phyloP scores from a whole-genome alignment of 805 yeast genomes.

The Lipomyces yamanashiensis region DNA sequence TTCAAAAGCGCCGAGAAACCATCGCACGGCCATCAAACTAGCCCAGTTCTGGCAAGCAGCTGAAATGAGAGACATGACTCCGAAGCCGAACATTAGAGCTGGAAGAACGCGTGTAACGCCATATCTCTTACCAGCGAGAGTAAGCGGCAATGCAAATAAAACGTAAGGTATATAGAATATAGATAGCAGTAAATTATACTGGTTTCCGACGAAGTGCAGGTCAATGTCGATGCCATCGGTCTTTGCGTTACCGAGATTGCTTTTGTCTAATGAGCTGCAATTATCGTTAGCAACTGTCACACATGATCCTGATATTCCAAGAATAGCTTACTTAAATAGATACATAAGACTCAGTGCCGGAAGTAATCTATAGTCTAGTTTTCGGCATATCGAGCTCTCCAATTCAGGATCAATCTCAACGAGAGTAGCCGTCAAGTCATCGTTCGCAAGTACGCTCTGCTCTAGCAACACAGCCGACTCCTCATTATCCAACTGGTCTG shows the following conservation, averaged over 20 bases:
- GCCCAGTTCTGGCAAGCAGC: constrained; percentile 51
- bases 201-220: constrained; percentile 49
- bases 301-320: background rate
- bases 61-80: constrained; percentile 49
- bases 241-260: constrained; percentile 57
- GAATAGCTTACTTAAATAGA: constrained; percentile 46
- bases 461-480: constrained; percentile 16
- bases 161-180: constrained; percentile 55
- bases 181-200: constrained; percentile 54
- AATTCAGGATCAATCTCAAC: constrained; percentile 36
- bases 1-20: constrained; percentile 59
- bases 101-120: constrained; percentile 55
- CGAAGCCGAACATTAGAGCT: constrained; percentile 52
- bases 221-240: constrained; percentile 53
- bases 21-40: constrained; percentile 53
- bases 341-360: constrained; percentile 55
- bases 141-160: constrained; percentile 52
- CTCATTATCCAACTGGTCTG: background rate
- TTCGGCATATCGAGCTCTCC: constrained; percentile 44
- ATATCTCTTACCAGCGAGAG: constrained; percentile 50
- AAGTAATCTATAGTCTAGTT: constrained; percentile 52
- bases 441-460: constrained; percentile 31
- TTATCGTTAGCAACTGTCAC: constrained; percentile 3
- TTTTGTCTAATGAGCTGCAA: constrained; percentile 51
- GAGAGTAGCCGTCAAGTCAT: constrained; percentile 22